These are phyloP conservation scores for Starmerella potacharoeniae DNA, from an alignment of 805 yeast genomes.

Conservation along the genomic window DNA sequence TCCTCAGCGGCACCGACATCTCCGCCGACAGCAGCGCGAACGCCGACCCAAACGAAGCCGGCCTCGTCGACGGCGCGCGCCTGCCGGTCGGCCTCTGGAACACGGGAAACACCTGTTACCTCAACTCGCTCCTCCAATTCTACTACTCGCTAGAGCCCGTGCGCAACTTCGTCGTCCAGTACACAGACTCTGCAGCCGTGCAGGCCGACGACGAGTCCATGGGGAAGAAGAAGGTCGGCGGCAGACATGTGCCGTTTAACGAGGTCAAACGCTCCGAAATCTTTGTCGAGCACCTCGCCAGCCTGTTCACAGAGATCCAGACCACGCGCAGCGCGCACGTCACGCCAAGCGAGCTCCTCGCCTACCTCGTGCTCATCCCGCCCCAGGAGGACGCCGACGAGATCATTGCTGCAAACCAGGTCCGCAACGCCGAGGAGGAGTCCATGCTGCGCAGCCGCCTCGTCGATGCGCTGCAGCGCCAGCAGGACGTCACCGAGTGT, in stretches of 20 bases:
- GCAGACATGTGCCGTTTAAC: conserved; percentile 62
- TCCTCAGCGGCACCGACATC: conserved; percentile 42
- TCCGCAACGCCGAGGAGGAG: conserved; percentile 1
- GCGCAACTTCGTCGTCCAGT: conserved; percentile 51
- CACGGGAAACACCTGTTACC: conserved; percentile 90
- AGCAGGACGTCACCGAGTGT: conserved; percentile 96
- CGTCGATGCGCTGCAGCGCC: conserved; percentile 35
- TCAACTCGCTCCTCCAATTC: conserved; percentile 82
- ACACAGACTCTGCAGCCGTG: conserved; percentile 28
- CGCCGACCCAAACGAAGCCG: not conserved
- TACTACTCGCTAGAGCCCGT: conserved; percentile 79
- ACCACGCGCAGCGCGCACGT: conserved; percentile 52
- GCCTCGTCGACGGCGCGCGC: not conserved
- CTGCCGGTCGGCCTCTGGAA: conserved; percentile 89
- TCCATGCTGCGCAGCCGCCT: conserved; percentile 8
- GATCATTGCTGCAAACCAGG: conserved; percentile 1
- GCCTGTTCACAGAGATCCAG: conserved; percentile 59
- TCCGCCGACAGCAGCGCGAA: not conserved
- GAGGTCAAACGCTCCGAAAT: conserved; percentile 76
- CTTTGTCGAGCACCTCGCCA: conserved; percentile 62
- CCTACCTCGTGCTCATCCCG: conserved; percentile 63
- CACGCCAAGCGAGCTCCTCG: conserved; percentile 71
- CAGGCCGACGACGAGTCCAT: not conserved
- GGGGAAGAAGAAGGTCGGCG: conserved; percentile 63
- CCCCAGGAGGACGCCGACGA: conserved; percentile 27